Evolutionary conservation across 2,329 filamentous ascomycete species (phyloP).

Genomic region (Neonectria magnoliae): DNA sequence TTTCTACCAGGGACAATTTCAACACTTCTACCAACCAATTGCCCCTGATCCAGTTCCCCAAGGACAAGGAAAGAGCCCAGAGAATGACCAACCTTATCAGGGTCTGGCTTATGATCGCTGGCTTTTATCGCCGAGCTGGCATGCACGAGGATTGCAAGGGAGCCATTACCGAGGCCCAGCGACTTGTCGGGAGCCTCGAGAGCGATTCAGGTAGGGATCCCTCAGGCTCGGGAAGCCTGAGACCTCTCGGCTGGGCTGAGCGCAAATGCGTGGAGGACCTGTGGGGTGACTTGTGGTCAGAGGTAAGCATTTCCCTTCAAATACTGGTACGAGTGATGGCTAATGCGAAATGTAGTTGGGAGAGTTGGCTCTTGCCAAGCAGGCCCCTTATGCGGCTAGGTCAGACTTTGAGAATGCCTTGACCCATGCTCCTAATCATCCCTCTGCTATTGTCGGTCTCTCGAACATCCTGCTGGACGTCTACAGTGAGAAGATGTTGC

Average conservation of each 20-base stretch:
- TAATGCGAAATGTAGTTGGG: conserved; percentile 66
- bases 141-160: conserved; percentile 83
- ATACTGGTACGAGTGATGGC: not conserved
- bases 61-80: conserved; percentile 61
- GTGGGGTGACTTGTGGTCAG: conserved; percentile 84
- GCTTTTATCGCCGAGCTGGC: conserved; percentile 84
- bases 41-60: conserved; percentile 64
- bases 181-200: conserved; percentile 78
- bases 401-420: conserved; percentile 85
- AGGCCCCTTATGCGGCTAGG: conserved; percentile 74
- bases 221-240: conserved; percentile 70
- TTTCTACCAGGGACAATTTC: conserved; percentile 49
- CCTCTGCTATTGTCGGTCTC: conserved; percentile 81
- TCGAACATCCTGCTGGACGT: conserved; percentile 88
- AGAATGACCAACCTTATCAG: conserved; percentile 70
- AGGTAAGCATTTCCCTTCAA: conserved; percentile 64
- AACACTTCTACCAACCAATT: conserved; percentile 59
- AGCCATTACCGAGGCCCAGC: conserved; percentile 83
- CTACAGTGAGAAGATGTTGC: conserved; percentile 75
- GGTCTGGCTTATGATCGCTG: conserved; percentile 91
- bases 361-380: conserved; percentile 70
- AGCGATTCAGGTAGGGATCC: conserved; percentile 69
- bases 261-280: conserved; percentile 84
- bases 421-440: conserved; percentile 81
- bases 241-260: conserved; percentile 78